Percentiles rank a stretch among this genome's conserved stretches.
Evolutionary conservation across 2,329 filamentous ascomycete genomes (phyloP).

Genomic region (Colletotrichum sojae): DNA sequence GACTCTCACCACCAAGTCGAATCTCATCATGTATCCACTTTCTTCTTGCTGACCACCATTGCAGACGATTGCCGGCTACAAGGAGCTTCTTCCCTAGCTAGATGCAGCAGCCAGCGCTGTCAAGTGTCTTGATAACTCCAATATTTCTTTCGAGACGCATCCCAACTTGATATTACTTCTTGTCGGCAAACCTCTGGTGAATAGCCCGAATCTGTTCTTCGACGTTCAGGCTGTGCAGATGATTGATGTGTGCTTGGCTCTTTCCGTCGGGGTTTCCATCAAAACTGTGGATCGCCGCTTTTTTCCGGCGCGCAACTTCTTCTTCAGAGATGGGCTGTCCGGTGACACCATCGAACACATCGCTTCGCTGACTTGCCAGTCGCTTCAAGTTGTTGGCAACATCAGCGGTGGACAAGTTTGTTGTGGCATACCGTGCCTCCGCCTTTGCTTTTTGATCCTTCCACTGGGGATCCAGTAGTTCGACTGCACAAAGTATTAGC

Average conservation of each 20-base stretch:
- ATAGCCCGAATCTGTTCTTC: conserved; percentile 85
- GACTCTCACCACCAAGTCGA: conserved; percentile 13
- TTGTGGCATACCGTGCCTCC: conserved; percentile 86
- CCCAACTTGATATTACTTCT: conserved; percentile 13
- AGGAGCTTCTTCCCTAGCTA: no score
- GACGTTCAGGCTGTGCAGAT: conserved; percentile 80
- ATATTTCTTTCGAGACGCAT: neutral
- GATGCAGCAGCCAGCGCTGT: neutral
- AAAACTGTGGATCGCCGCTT: conserved; percentile 73
- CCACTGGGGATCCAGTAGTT: conserved; percentile 93
- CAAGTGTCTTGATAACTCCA: neutral
- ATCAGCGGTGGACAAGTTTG: conserved; percentile 87
- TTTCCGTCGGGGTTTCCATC: conserved; percentile 69
- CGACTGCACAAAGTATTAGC: conserved; percentile 71
- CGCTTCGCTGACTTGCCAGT: conserved; percentile 88
- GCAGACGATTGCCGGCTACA: neutral
- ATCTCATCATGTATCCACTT: neutral
- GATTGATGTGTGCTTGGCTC: conserved; percentile 65
- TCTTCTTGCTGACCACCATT: neutral
- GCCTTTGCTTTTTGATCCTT: conserved; percentile 95
- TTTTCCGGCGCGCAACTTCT: conserved; percentile 81
- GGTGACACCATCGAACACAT: conserved; percentile 85
- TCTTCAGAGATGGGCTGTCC: conserved; percentile 80
- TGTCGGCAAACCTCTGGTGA: conserved; percentile 65
- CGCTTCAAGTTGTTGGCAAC: conserved; percentile 96